Base-by-base conservation (phyloP, 1,284 basidiomycete species). In the Porogramme epimiltina region DNA sequence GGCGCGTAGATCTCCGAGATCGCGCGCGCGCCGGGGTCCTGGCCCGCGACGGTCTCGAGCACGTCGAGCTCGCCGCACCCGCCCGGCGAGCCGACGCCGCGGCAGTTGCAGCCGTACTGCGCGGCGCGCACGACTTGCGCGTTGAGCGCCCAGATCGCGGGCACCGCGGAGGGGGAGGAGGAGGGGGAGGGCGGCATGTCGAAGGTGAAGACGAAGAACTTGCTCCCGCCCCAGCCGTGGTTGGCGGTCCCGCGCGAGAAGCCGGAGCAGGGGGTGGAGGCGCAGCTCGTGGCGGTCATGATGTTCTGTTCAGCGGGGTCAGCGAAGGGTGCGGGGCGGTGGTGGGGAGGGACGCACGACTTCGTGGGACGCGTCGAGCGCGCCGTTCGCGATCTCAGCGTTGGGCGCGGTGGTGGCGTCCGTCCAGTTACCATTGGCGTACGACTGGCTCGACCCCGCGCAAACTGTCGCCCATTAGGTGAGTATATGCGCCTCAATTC, bases 31-130 rank as follows among this genome's bases (percentile, higher is more conserved):
- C 51, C 55, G 45, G 46, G 33, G 31, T 37, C 16, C 34, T 9
- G 8, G 34, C 34, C 34, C 9, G 48, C 37, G 54, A 68, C 57
- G 23, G 60, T 62, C 62, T 69, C 67, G 47, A 66, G 61, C 51
- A 69, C 59, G 61, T 69, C 67, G 51, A 66, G 56, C 55, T 69
- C 67, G 45, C 65, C 67, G 51, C 67, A 69, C 22, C 65, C 65
- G 40, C 57, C 58, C 2, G 49, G 36, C 8, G 28, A 13, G 36
- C 55, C 56, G 37, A 61, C 61, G 49, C 63, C 63, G 36, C 67
- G 67, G 64, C 67, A 69, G 62, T 69, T 69, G 63, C 67, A 69
- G 47, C 67, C 67, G 59, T 69, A 69, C 52, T 69, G 62, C 28
- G 67, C 67, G 10, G 63, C 39, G 55, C 66, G 65, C 31, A 66